Evolutionary conservation across 306 rosid species (phyloP), one percentile per base, ranked within the genome.

Genomic region (Gastrolobium villosum): DNA sequence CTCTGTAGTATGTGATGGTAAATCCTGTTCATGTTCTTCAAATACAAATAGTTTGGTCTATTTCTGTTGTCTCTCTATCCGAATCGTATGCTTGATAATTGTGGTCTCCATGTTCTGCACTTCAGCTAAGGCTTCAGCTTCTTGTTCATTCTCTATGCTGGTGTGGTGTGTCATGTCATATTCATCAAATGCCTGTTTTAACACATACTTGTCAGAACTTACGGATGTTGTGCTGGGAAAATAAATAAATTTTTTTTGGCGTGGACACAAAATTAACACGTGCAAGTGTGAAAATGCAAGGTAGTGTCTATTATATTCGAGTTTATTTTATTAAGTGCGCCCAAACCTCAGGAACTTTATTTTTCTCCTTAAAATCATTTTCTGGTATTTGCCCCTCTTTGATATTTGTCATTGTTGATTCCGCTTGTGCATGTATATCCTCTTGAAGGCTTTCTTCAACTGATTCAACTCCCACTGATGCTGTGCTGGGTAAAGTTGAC

Each of bases 181-280:
- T 71, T 32, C 61, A 28, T 77, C 81, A 41, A 35, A 14, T 11
- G 8, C 81, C 84, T 83, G 80, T 79, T 74, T 78, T 32, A 39
- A 46, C 28, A 39, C 7, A 26, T 35, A 39, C 3, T 57, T 14
- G 31, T 80, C 37, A 61, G 45, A 75, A 67, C 20, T 48, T n/a
- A 35, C 11, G 48, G 31, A 31, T 34, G 10, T 55, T 20, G 35
- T 3, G 8, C 32, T 28, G 50, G 54, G 48, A 65, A 65, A 70
- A 57, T 35, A 45, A 83, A 35, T 71, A 9, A 20, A 20, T 15
- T 6, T 5, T 43, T 65, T 37, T 28, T 30, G 45, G 40, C 39
- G 11, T 14, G 13, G 11, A 36, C 11, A 40, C 10, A 59, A 46
- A 65, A 26, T 34, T 35, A 50, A 43, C 7, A 35, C 20, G 70